Base-by-base conservation (phyloP, 2,329 filamentous ascomycete species). In the Leptodontidium sp. region DNA sequence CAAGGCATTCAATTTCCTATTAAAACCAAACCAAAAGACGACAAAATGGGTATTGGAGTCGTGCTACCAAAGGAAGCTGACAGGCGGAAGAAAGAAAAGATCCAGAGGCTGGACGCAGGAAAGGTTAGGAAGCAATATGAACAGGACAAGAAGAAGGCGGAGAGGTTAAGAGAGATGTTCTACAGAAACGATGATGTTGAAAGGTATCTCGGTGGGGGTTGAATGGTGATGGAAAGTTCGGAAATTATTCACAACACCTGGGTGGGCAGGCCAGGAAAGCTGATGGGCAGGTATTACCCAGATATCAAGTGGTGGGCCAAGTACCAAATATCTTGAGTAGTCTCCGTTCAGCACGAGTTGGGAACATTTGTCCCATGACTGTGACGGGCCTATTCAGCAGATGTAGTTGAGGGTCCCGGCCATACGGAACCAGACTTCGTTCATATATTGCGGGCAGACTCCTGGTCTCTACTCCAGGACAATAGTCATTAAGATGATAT, bases 121-220 rank as follows among this genome's bases (percentile, higher is more conserved):
- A 87, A 91, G 79, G 84, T 90, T 49, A 85, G 88, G 74, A 89
- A 87, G 77, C 80, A 85, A 76, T 88, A 88, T 2, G 80, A 83
- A 53, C 87, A 89, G 71, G 88, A 90, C 67, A 90, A 84, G 80
- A 88, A 82, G 77, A 89, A 84, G 70, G 84, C 85, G 21, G 87
- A 92, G 69, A 88, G 81, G 75, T 78, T 97, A 68, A 85, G 89
- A 72, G 84, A 88, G 73, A 85, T 92, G 81, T 91, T 97, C 71
- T 95, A 92, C 79, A 86, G 87, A 24, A 90, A 87, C 72, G 86
- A 91, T n/a, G 91, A 95, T 72, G 82, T 97, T 65, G 88, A 94
- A 75, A 88, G 85, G 76, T 96, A 97, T 65, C 58, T 78, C 21
- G 70, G 74, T 6, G 69, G 72, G 26, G 65, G 67, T 24, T 76